Evolutionary conservation across 2,329 filamentous ascomycete genomes (phyloP), one percentile per base, ranked within the genome.

Genomic region (Elsinoe necatrix): DNA sequence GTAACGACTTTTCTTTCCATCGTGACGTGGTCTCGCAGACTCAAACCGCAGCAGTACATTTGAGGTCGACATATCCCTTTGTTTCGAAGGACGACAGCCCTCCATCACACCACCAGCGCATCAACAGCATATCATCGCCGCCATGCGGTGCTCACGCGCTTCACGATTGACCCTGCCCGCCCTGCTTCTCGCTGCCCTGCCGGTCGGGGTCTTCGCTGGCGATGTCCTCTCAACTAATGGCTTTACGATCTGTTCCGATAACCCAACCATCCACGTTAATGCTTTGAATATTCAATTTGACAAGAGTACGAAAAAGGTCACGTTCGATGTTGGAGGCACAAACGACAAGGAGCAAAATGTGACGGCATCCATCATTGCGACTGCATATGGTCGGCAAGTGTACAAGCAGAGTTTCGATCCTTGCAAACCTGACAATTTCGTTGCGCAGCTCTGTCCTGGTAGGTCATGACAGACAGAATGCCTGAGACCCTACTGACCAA

Each of bases 341-440:
- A 96, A 87, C 68, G 72, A 73, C 55, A 81, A 80, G 68, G 71
- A 79, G 63, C 89, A 93, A 69, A 91, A 95, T 63, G 89, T 97
- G 59, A 87, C 80, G 56, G 91, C 89, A 12, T 75, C 74, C 14
- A 76, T 97, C 58, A 79, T 81, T 20, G 87, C 96, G 37, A 86
- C 79, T 23, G 92, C 92, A 7, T 97, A 97, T 67, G 93, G 93
- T 59, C 82, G 81, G 58, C 72, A 86, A 60, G 81, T 96, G 21
- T 97, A 95, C 72, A 77, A 79, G 37, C 87, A 88, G 59, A 75
- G 73, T 3, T 95, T 97, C 72, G 83, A 96, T 66, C 93, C 93
- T 34, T 98, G 93, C 71, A 80, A 84, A 16, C 63, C 73, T 1
- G 72, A 67, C 35, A 90, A 83, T 16, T 84, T 81, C 62, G 79